These are phyloP conservation scores for Epichloe scottii DNA, from an alignment of 2,329 filamentous ascomycete genomes.

Conservation along the genomic window DNA sequence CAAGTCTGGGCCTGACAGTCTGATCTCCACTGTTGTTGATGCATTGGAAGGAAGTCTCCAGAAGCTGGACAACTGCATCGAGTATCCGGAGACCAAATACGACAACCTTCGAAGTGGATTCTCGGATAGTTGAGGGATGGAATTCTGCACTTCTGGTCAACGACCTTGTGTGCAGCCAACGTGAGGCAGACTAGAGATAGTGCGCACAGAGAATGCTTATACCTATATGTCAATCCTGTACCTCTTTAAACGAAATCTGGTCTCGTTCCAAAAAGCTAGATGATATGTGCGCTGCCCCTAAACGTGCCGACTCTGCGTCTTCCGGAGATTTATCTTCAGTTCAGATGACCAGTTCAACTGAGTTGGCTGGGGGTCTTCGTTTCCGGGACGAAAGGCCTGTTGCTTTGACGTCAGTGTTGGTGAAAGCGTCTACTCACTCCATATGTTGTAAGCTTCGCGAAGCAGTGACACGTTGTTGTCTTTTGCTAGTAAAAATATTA, in stretches of 20 bases:
- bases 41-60: conserved; percentile 45
- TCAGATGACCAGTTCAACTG: too few relatives aligned
- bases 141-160: background rate
- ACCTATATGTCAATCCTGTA: background rate
- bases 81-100: conserved; percentile 55
- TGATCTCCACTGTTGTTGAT: conserved; percentile 55
- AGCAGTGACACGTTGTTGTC: too few relatives aligned
- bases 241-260: too few relatives aligned
- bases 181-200: background rate
- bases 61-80: conserved; percentile 43
- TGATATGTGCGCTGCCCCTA: too few relatives aligned
- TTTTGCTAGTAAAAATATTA: background rate
- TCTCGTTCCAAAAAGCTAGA: too few relatives aligned
- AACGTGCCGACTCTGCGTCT: too few relatives aligned
- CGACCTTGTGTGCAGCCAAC: background rate
- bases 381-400: too few relatives aligned
- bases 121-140: conserved; percentile 24
- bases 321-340: too few relatives aligned
- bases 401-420: too few relatives aligned
- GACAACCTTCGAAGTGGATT: conserved; percentile 54
- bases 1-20: conserved; percentile 47
- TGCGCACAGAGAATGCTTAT: background rate
- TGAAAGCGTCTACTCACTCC: too few relatives aligned
- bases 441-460: too few relatives aligned
- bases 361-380: too few relatives aligned